phyloP scores from a whole-genome alignment of 2,329 filamentous ascomycete species.

The Colletotrichum higginsianum region DNA sequence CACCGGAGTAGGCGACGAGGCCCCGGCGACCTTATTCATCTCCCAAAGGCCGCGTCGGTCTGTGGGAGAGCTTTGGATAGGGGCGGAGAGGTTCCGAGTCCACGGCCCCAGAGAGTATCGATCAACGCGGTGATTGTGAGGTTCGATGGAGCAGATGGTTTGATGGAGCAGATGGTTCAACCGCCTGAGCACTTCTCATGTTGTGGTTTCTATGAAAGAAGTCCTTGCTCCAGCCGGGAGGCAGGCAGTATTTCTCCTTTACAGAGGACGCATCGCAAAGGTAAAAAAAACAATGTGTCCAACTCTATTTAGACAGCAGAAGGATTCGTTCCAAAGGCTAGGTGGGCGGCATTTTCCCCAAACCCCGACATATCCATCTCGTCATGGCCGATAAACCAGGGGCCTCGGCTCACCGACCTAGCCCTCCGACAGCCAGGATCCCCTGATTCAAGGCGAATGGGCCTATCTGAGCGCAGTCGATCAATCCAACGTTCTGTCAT shows the following conservation, averaged over 20 bases:
- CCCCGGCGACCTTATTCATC: background rate
- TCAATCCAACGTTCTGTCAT: conserved; percentile 17
- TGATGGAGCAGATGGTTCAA: background rate
- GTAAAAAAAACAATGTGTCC: too few relatives aligned
- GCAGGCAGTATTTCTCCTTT: too few relatives aligned
- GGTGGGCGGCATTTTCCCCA: too few relatives aligned
- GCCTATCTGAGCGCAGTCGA: conserved; percentile 14
- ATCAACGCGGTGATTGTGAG: background rate
- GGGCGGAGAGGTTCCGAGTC: background rate
- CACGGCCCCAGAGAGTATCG: background rate
- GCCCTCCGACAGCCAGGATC: conserved; percentile 8
- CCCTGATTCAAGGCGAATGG: conserved; percentile 4
- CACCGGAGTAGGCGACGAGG: background rate
- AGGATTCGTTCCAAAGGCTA: too few relatives aligned
- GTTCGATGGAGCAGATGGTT: background rate
- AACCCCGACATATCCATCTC: too few relatives aligned
- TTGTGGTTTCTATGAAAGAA: too few relatives aligned
- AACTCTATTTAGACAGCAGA: too few relatives aligned
- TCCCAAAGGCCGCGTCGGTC: conserved; percentile 13
- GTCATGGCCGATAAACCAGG: background rate
- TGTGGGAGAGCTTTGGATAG: conserved; percentile 32
- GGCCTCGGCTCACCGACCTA: conserved; percentile 11
- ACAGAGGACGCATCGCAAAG: too few relatives aligned
- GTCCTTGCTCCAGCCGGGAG: too few relatives aligned
- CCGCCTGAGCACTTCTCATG: too few relatives aligned